A percentile compares a stretch with the other conserved stretches of the same genome.
Conservation (phyloP, 768 basidiomycete genomes). For the Kwoniella pini region DNA sequence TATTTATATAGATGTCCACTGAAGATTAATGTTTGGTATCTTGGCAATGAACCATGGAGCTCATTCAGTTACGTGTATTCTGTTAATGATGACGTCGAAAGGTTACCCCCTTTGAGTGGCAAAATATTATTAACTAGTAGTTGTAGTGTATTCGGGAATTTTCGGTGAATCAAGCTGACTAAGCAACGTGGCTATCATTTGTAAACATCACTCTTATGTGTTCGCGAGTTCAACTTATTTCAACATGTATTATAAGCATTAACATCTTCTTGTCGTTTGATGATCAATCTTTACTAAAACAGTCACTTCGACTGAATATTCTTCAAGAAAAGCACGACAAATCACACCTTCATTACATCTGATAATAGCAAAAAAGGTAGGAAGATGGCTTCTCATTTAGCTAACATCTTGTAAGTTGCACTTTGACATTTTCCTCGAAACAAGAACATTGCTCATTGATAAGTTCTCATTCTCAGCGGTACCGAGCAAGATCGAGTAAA, state of each 20-base stretch:
- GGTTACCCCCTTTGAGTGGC: slow-evolving; percentile 6
- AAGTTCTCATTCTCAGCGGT: slow-evolving; percentile 36
- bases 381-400: slow-evolving; percentile 61
- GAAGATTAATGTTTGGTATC: too few relatives aligned
- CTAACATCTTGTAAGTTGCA: slow-evolving; percentile 75
- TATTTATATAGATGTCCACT: too few relatives aligned
- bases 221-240: too few relatives aligned
- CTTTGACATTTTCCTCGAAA: neutral
- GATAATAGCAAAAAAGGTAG: too few relatives aligned
- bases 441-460: neutral
- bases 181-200: slow-evolving; percentile 22
- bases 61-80: neutral
- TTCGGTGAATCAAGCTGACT: slow-evolving; percentile 22
- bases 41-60: neutral
- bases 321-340: too few relatives aligned
- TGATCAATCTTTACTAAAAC: neutral
- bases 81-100: slow-evolving; percentile 16
- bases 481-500: slow-evolving; percentile 74
- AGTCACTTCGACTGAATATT: neutral
- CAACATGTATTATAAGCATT: neutral
- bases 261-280: neutral
- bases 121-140: neutral
- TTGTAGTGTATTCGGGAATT: slow-evolving; percentile 35
- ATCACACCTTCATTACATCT: too few relatives aligned
- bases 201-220: neutral